Evolutionary conservation across 2,329 filamentous ascomycete genomes (phyloP), one percentile per base, ranked within the genome.

Genomic region (Pseudofabraea citricarpa): DNA sequence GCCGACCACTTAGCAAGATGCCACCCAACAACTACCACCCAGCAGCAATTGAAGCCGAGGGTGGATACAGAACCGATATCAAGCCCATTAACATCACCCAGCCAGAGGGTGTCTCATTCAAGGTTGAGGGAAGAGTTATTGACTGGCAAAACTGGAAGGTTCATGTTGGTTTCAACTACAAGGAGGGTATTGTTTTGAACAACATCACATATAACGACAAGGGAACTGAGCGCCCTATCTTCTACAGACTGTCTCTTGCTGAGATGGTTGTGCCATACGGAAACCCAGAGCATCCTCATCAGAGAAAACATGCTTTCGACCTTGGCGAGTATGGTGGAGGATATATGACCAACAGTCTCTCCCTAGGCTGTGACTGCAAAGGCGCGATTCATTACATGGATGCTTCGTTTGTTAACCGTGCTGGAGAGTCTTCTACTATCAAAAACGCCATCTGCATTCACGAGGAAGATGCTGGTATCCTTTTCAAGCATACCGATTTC

Each of bases 381-480:
- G 89, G 88, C 12, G 80, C 83, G 0, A 95, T 96, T 56, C 87
- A 93, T 64, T 96, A 96, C 63, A 81, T 96, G 64, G 88, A 95
- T 56, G 89, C 88, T 2, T 79, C 85, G 9, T 93, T 95, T 60
- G 85, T 90, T 31, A 89, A 89, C 46, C 76, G 81, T 12, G 78
- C 81, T 4, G 90, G 90, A 19, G 76, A 78, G n/a, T 72, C 86
- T 21, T 81, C 82, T 4, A 85, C 82, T 1, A 89, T 95, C 70
- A 91, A 95, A 72, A 95, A 95, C 59, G 90, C 90, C 27, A 85
- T 96, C 54, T 96, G 90, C 64, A 90, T 96, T 52, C 90, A 96
- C 66, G 90, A 96, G 64, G 90, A 96, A 68, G 90, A 96, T 52
- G 79, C 80, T 2, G 90, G 90, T 5, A 93, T 96, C 46, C 72